These are phyloP conservation scores for Shiraia sp. DNA, from an alignment of 2,329 filamentous ascomycete species.

Conservation along the genomic window DNA sequence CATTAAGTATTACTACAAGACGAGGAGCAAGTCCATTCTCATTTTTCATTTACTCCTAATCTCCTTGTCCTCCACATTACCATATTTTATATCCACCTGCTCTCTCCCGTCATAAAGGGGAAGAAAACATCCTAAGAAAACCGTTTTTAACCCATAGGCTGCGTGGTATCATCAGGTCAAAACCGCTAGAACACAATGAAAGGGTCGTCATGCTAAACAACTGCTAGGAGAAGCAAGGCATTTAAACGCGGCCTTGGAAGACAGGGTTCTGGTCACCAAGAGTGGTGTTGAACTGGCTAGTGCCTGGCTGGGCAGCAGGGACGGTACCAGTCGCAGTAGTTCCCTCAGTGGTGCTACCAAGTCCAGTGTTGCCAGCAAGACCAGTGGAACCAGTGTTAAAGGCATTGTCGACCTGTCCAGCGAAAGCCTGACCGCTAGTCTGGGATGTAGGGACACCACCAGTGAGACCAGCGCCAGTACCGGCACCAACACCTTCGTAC, in stretches of 20 bases:
- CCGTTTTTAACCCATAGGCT: constrained; percentile 22
- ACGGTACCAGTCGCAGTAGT: constrained; percentile 4
- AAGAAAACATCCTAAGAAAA: constrained; percentile 6
- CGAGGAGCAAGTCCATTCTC: constrained; percentile 6
- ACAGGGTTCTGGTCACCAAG: constrained; percentile 51
- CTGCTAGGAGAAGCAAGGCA: constrained; percentile 2
- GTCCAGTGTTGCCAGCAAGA: constrained; percentile 3
- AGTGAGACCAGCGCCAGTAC: constrained; percentile 17
- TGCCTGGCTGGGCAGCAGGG: constrained; percentile 15
- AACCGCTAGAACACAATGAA: constrained; percentile 18
- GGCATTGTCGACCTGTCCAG: constrained; percentile 52
- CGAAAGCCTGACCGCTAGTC: constrained; percentile 39
- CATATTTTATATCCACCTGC: constrained; percentile 1
- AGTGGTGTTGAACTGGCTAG: constrained; percentile 39
- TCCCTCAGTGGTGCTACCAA: constrained; percentile 5
- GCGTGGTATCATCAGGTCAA: constrained; percentile 38
- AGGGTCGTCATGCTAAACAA: constrained; percentile 27
- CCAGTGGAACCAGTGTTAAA: constrained; percentile 34
- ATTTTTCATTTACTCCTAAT: constrained; percentile 1
- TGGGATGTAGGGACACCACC: constrained; percentile 11
- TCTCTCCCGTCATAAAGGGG: constrained; percentile 1
- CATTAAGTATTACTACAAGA: constrained; percentile 28
- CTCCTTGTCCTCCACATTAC: constrained; percentile 17
- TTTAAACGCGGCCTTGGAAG: constrained; percentile 43
- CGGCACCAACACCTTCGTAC: constrained; percentile 14